Conservation (phyloP, 2,329 filamentous ascomycete species). For the Cercospora berteroae region DNA sequence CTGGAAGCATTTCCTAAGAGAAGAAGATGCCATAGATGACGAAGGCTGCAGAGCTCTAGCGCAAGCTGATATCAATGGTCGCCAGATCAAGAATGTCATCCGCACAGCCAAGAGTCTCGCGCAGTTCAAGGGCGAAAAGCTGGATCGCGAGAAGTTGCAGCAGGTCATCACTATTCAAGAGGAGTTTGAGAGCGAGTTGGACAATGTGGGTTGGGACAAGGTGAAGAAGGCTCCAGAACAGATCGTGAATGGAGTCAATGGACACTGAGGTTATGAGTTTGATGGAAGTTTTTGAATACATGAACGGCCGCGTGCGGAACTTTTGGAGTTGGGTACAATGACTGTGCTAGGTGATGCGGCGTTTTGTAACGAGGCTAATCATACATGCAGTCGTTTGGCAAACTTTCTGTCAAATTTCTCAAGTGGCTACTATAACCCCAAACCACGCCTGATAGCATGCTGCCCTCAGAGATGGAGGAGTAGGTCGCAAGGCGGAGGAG, state of each 20-base stretch:
- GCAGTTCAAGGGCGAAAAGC: conserved; percentile 24
- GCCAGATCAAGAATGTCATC: conserved; percentile 37
- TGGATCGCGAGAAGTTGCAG: conserved; percentile 28
- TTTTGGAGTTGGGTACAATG: neutral
- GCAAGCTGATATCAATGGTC: conserved; percentile 30
- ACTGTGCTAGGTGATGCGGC: neutral
- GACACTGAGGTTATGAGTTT: neutral
- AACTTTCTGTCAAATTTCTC: neutral
- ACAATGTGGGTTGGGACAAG: conserved; percentile 2
- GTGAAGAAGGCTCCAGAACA: neutral
- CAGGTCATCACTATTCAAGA: conserved; percentile 33
- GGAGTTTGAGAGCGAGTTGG: conserved; percentile 31
- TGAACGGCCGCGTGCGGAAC: neutral
- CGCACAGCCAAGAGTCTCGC: conserved; percentile 32
- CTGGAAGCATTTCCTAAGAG: conserved; percentile 30
- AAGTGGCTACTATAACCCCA: too few relatives aligned
- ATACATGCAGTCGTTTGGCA: neutral
- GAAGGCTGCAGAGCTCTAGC: conserved; percentile 25
- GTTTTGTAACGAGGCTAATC: neutral
- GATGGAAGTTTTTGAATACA: neutral
- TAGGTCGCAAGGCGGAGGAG: too few relatives aligned
- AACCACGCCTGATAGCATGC: too few relatives aligned
- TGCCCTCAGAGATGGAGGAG: too few relatives aligned
- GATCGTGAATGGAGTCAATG: conserved; percentile 7
- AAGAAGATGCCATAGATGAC: conserved; percentile 23